These are phyloP conservation scores for Tylopilus subfusipes DNA, from an alignment of 768 basidiomycete species.

Conservation along the genomic window DNA sequence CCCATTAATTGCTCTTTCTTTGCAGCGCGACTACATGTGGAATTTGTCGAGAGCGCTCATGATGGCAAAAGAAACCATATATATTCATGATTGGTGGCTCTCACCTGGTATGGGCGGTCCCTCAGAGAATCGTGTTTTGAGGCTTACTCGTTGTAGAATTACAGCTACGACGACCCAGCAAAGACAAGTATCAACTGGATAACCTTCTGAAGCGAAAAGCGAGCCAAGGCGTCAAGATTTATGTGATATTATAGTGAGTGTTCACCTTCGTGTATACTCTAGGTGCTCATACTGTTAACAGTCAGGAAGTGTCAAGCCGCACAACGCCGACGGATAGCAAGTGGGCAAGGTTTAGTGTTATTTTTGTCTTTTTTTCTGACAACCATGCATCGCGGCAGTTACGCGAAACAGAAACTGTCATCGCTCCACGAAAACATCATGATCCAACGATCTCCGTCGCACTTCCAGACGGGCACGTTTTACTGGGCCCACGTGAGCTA, in stretches of 20 bases:
- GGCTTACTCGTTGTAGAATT: constrained; percentile 49
- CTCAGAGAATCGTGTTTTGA: not conserved
- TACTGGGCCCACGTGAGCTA: constrained; percentile 94
- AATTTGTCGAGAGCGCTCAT: constrained; percentile 88
- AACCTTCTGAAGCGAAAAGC: constrained; percentile 84
- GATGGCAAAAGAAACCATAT: constrained; percentile 82
- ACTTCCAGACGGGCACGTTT: constrained; percentile 95
- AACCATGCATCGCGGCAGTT: constrained; percentile 41
- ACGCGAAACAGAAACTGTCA: constrained; percentile 79
- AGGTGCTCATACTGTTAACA: constrained; percentile 29
- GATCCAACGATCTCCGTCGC: constrained; percentile 95
- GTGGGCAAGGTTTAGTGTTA: constrained; percentile 38
- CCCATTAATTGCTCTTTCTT: constrained; percentile 4
- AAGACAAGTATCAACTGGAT: constrained; percentile 85
- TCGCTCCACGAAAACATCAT: constrained; percentile 88
- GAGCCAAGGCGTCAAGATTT: constrained; percentile 92
- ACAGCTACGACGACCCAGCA: constrained; percentile 78
- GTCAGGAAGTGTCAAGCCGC: constrained; percentile 92
- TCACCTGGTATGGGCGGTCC: constrained; percentile 61
- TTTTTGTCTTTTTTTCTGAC: constrained; percentile 4
- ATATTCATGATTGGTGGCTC: constrained; percentile 99
- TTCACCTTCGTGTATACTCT: not conserved
- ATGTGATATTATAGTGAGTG: constrained; percentile 87
- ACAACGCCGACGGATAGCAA: constrained; percentile 95
- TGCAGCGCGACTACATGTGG: constrained; percentile 96